Base-by-base conservation (phyloP, 2,329 filamentous ascomycete species). In the Cordyceps militaris region DNA sequence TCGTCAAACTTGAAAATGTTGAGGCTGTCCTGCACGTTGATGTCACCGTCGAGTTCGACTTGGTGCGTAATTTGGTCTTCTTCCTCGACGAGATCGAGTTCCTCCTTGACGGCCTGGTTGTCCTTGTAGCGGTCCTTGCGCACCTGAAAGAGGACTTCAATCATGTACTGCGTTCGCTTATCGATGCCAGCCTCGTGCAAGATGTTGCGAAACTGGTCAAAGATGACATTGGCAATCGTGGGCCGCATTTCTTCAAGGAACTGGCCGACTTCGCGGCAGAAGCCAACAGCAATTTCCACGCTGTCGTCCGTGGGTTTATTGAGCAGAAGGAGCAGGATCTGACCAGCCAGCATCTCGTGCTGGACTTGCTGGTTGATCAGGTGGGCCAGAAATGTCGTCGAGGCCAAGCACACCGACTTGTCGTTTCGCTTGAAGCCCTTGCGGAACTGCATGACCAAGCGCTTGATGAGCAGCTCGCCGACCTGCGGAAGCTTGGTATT, bases 81-180 rank as follows among this genome's bases (percentile, higher is more conserved):
- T 73, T 99, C 94, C 73, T 97, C 93, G 9, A 99, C 90, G 47
- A 99, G 73, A 72, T 99, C 94, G 58, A 99, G 77, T 70, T 99
- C 94, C 69, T 97, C 92, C 71, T 86, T 92, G 65, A 97, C 78
- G 0, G 91, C 87, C 19, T 87, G 91, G 66, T 97, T 91, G 66
- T 97, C 91, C 76, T 96, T 96, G 79, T 96, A 99, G 66, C 88
- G 88, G 74, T 97, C 93, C 73, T 97, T 96, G 62, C 94, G 84
- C 57, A 97, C 88, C 74, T 99, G 92, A 71, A 99, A 99, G 44
- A 99, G 76, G 6, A 97, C 94, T 71, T 99, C 94, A 58, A 99
- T 93, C 89, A 96, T 96, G 74, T 97, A 99, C 74, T 99, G 94
- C n/a, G 93, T 92, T 63, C 94, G 83, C 79, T 96, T 97, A 69